phyloP scores from a whole-genome alignment of 179 eudicot species.

The Heliamphora pulchella region DNA sequence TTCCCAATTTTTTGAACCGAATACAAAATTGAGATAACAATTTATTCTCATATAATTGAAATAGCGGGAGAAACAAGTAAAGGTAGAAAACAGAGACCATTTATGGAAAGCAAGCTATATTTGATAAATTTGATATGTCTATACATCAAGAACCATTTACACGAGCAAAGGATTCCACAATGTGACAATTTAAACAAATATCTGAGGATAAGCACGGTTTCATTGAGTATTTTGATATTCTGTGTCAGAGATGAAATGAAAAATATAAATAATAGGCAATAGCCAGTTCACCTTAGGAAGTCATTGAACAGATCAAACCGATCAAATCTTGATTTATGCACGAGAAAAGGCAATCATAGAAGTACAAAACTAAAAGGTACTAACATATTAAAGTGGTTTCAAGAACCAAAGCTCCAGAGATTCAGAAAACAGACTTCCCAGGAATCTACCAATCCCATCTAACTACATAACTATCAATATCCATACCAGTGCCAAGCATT shows the following conservation, averaged over 20 bases:
- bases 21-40: not conserved
- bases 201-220: not conserved
- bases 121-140: not conserved
- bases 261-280: too few species aligned
- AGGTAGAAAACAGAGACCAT: not conserved
- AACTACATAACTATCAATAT: not conserved
- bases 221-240: too few species aligned
- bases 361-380: not conserved
- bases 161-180: not conserved
- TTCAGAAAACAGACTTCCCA: not conserved
- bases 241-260: not conserved
- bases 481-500: not conserved
- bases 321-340: not conserved
- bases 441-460: not conserved
- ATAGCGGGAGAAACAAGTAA: not conserved
- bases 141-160: not conserved
- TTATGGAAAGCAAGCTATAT: not conserved
- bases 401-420: not conserved
- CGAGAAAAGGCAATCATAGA: too few species aligned
- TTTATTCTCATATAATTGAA: not conserved
- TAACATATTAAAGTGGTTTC: not conserved
- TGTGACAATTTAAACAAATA: not conserved
- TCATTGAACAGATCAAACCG: not conserved
- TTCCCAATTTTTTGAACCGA: not conserved
- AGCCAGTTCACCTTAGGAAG: not conserved